Evolutionary conservation across 1,284 basidiomycete genomes (phyloP), one percentile per base, ranked within the genome.

Genomic region (Leccinum subrobustum): DNA sequence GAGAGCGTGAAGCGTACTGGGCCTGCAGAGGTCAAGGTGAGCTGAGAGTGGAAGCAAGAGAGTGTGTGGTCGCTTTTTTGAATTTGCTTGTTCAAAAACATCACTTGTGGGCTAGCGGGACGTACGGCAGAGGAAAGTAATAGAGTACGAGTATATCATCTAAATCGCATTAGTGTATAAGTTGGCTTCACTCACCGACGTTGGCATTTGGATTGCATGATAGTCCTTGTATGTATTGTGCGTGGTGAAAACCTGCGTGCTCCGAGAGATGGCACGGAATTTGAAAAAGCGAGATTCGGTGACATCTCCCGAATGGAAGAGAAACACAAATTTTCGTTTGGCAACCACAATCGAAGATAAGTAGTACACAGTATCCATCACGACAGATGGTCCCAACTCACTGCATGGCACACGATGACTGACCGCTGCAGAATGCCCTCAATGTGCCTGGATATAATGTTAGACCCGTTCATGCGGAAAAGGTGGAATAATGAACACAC

Each of bases 391-490:
- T 0, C 88, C 89, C 47, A 37, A 85, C 78, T 55, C 88, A 77
- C 61, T 83, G 78, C 77, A 89, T 83, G 3, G 81, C 83, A 65
- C 88, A 87, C 1, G 89, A 87, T 56, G 90, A 78, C 33, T 86
- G 83, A 25, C 89, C 89, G 60, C 85, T 87, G 33, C 89, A 74
- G 68, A 91, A 91, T 5, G 88, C 82, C 42, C 77, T 80, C 39
- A 91, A 68, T 0, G 85, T 90, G 9, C 88, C 89, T 90, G 63
- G 48, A 37, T 27, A 59, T n/a, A 31, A 51, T 53, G 31, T 69
- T n/a, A 63, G 44, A n/a, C 37, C 57, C 39, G n/a, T 54, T 54
- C 25, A 1, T 33, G 16, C 48, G 54, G 35, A 50, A 27, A 52
- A 25, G 33, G 33, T 14, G 6, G 23, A 50, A 50, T 1, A 23